These are phyloP conservation scores for Fennellomyces sp. DNA, from an alignment of 371 early-diverging fungal species.

Conservation along the genomic window DNA sequence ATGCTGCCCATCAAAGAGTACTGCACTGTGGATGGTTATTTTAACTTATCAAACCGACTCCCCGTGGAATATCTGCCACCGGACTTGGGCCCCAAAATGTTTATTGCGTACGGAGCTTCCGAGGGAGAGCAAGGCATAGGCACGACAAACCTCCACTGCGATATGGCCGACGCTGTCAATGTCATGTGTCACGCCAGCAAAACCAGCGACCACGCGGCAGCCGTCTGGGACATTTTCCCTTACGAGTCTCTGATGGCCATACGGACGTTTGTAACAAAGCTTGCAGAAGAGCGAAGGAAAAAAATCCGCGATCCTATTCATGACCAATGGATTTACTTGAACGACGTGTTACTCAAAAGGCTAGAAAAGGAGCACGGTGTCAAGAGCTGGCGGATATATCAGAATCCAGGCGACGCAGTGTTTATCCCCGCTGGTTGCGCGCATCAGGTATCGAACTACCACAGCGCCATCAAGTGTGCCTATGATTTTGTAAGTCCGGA, in stretches of 20 bases:
- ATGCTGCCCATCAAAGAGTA: slow-evolving; percentile 65
- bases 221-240: slow-evolving; percentile 76
- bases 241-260: slow-evolving; percentile 40
- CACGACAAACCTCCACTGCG: slow-evolving; percentile 72
- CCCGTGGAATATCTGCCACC: slow-evolving; percentile 59
- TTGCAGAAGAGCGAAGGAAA: slow-evolving; percentile 8
- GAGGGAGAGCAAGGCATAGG: slow-evolving; percentile 45
- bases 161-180: slow-evolving; percentile 79
- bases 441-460: slow-evolving; percentile 74
- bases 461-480: slow-evolving; percentile 66
- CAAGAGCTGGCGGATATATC: slow-evolving; percentile 55
- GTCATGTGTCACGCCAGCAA: slow-evolving; percentile 59
- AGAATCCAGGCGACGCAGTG: slow-evolving; percentile 71
- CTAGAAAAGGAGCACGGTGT: slow-evolving; percentile 46
- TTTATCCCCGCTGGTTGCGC: slow-evolving; percentile 81
- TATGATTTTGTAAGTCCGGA: slow-evolving; percentile 80
- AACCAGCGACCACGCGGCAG: slow-evolving; percentile 31
- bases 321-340: slow-evolving; percentile 63
- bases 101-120: slow-evolving; percentile 64
- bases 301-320: slow-evolving; percentile 60
- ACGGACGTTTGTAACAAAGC: slow-evolving; percentile 44
- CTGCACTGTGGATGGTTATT: slow-evolving; percentile 53
- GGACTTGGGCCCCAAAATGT: slow-evolving; percentile 79
- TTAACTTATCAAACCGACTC: slow-evolving; percentile 66
- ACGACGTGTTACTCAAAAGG: slow-evolving; percentile 32